Evolutionary conservation across 192 early-diverging fungal genomes (phyloP), one percentile per base, ranked within the genome.

Genomic region (Oehlia diaphana): DNA sequence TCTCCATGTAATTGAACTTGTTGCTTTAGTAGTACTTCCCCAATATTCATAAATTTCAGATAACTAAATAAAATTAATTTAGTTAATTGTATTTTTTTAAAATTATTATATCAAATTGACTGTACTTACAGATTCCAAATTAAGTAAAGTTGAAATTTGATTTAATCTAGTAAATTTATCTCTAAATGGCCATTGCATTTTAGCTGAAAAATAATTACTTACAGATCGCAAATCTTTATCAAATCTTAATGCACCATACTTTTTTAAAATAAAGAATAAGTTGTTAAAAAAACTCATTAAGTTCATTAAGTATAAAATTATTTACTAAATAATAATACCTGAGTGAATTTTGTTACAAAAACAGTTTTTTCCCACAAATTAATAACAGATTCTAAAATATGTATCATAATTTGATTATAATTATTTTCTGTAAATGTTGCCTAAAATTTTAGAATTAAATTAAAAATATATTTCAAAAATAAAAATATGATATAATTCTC

Each of bases 351-450:
- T n/a, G 90, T 92, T 75, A 91, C 88, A 37, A 94, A 83, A 33
- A 98, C 89, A 26, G 94, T 93, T 65, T 92, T 88, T 83, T 99
- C 96, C 94, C 94, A 96, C 72, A 97, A 94, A 31, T 85, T 89
- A 2, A 89, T 87, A 39, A 97, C 80, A 33, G 88, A 89, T n/a
- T 92, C 90, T n/a, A 96, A 83, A 1, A 93, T 83, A 28, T 86
- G 82, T 0, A 85, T 86, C 79, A 97, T 84, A 33, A 89, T 83
- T 21, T 91, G 88, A 37, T 88, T 85, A 73, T 88, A 92, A 82
- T 97, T 98, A 31, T 84, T 82, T 26, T 90, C 85, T 1, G 94
- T 91, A 61, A 95, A 87, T 0, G 88, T 81, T 31, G 88, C 81
- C 85, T 92, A 47, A 47, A 12, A 12, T 47, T 44, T 12, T 12